Conservation (phyloP, 768 basidiomycete genomes). For the Lentinula sp. region DNA sequence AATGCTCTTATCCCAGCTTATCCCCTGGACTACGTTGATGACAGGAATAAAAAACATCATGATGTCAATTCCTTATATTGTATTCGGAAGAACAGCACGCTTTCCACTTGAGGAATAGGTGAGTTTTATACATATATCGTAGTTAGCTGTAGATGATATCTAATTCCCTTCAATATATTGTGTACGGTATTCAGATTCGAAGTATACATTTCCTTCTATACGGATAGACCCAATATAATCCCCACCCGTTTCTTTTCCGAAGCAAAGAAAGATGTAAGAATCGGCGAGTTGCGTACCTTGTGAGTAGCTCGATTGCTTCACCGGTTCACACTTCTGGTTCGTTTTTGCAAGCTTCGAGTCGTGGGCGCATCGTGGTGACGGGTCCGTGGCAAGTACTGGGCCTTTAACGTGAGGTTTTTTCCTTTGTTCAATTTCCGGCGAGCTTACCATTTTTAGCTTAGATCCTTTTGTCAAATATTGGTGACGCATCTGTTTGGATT, state of each 20-base stretch:
- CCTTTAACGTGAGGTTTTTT: neutral
- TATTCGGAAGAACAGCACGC: neutral
- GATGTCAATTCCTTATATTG: neutral
- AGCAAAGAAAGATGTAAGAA: neutral
- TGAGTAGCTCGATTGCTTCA: neutral
- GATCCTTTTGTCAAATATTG: neutral
- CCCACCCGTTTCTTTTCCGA: neutral
- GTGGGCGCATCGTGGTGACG: slow-evolving; percentile 19
- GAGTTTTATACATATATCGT: neutral
- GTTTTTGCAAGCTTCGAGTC: slow-evolving; percentile 9
- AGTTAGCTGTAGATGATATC: neutral
- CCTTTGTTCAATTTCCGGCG: neutral
- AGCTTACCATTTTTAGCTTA: neutral
- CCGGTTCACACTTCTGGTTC: neutral
- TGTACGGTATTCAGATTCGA: neutral
- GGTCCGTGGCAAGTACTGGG: slow-evolving; percentile 8
- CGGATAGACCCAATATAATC: neutral
- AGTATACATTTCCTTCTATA: neutral
- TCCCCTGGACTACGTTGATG: neutral
- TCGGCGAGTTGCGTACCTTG: neutral
- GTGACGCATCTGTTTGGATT: neutral
- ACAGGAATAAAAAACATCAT: neutral
- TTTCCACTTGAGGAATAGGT: slow-evolving; percentile 4
- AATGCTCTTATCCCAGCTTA: neutral
- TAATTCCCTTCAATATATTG: neutral